phyloP scores from a whole-genome alignment of 2,329 filamentous ascomycete genomes.

The Trichoderma sp. region DNA sequence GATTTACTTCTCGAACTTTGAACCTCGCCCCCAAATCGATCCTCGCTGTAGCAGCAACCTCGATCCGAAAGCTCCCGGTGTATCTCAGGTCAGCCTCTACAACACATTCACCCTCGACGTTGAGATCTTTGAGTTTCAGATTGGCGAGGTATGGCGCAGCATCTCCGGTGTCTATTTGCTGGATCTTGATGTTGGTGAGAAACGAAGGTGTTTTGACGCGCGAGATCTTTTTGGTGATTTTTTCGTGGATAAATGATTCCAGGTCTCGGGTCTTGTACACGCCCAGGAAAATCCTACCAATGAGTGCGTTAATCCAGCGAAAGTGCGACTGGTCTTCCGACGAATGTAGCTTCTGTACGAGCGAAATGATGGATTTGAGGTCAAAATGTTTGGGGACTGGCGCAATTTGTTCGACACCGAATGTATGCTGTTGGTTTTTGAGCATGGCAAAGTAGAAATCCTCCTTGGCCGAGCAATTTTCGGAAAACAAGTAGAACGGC shows the following conservation, averaged over 20 bases:
- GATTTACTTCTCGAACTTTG: constrained; percentile 84
- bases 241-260: constrained; percentile 73
- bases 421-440: constrained; percentile 72
- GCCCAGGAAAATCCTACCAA: constrained; percentile 84
- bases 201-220: constrained; percentile 90
- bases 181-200: constrained; percentile 78
- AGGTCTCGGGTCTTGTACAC: constrained; percentile 82
- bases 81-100: constrained; percentile 87
- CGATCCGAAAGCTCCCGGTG: constrained; percentile 81
- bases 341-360: constrained; percentile 88
- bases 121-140: constrained; percentile 81
- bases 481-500: constrained; percentile 91
- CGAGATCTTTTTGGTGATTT: constrained; percentile 94
- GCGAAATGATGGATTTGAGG: constrained; percentile 78
- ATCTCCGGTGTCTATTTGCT: constrained; percentile 80
- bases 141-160: constrained; percentile 87
- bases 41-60: constrained; percentile 87
- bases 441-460: constrained; percentile 96
- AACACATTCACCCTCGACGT: constrained; percentile 84
- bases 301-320: constrained; percentile 87
- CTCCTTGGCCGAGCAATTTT: constrained; percentile 94
- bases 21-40: constrained; percentile 87
- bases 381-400: constrained; percentile 76
- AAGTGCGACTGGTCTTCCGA: constrained; percentile 88
- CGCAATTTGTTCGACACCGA: constrained; percentile 48